Base-by-base conservation (phyloP, 2,329 filamentous ascomycete species). In the Microdochium paspali region DNA sequence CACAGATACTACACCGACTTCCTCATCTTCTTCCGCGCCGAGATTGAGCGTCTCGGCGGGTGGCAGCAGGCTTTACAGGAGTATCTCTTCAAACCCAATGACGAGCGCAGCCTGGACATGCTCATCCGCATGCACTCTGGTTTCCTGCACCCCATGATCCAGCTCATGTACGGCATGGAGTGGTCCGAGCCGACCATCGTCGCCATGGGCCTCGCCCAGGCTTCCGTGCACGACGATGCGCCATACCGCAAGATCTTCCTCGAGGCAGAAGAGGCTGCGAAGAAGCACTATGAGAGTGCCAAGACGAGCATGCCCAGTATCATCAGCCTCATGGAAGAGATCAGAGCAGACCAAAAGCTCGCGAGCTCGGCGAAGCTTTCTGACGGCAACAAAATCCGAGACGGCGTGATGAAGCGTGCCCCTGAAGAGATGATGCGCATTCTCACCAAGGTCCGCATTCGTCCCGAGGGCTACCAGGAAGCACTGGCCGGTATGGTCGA, bases 101-200 rank as follows among this genome's bases (percentile, higher is more conserved):
- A 83, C 47, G 74, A 80, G 40, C 67, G 73, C 40, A 81, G 84
- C 4, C 79, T 90, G 32, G 80, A 83, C 51, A 69, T 95, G 71
- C 66, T 90, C 2, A 70, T 73, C 2, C 74, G 89, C 18, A 67
- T 91, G 58, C 32, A 24, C 20, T 18, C 45, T 76, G 82, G 85
- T 0, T 76, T 91, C 52, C 56, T 90, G 2, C 88, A 95, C 58
- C 88, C 89, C 2, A 67, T 93, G 15, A 90, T 95, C 52, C 88
- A 95, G 60, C 74, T 95, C 20, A 86, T 89, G 44, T 95, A 89
- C 59, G 90, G 86, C 4, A 61, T 95, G 30, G 89, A 95, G 61
- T 95, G 89, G 69, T 63, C 76, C 10, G 88, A 95, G 59, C 87
- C 87, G 2, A 85, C 85, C 31, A 81, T 95, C 50, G 74, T 95